Evolutionary conservation across 2,329 filamentous ascomycete genomes (phyloP), one percentile per base, ranked within the genome.

Genomic region (Lasiodiplodia hormozganensis): DNA sequence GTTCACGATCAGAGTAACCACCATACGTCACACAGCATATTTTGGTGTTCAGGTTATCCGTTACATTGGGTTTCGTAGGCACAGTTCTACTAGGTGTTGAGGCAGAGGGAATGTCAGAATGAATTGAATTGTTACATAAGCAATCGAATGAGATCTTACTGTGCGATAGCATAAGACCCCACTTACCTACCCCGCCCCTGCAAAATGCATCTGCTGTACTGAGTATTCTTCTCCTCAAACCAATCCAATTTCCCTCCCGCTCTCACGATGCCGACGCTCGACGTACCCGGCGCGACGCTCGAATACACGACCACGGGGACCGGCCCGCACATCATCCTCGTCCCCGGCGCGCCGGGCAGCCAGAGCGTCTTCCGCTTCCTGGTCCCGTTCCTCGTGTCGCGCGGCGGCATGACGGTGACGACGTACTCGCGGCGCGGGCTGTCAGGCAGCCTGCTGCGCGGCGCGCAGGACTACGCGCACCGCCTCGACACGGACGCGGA

Each of bases 381-480:
- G 7, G 23, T 60, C 6, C 56, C 38, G 1, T 23, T 3, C 21
- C 38, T 47, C 4, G 25, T 25, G 7, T 43, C 56, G 10, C 56
- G 16, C 21, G 4, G n/a, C n/a, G n/a, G 16, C 12, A 10, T 8
- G 36, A 60, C 36, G 12, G 56, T 47, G 2, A 47, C 56, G 5
- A 60, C 56, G 21, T 60, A 60, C 56, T 43, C 38, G 7, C 56
- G 56, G 4, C 56, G 56, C 31, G 54, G 54, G 8, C 21, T 57
- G 18, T 57, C 54, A 2, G 11, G 34, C 34, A 57, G 54, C 54
- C 4, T 25, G 8, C 54, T 58, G 2, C 54, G 11, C 34, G 34
- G 54, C 34, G 21, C 54, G 12, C 54, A 58, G 31, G 34, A 58
- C 51, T 58, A 58, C 54, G n/a, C 54, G 1, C n/a, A 23, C 10